These are phyloP conservation scores for Nissolia schottii DNA, from an alignment of 306 rosid species.

Conservation along the genomic window DNA sequence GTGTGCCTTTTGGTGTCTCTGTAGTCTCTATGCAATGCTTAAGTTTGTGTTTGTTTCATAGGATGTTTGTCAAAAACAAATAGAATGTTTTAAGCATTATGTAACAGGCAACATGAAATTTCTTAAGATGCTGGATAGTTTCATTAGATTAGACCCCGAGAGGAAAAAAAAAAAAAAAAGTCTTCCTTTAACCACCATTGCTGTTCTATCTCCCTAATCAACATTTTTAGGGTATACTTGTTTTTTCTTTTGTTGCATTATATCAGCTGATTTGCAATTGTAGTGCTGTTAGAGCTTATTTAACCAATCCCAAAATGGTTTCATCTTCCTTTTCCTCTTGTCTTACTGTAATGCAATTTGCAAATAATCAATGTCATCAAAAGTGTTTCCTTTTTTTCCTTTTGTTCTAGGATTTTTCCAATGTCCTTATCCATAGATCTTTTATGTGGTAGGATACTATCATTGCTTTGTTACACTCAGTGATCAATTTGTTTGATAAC, in stretches of 20 bases:
- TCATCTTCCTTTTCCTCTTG: neutral
- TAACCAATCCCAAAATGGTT: neutral
- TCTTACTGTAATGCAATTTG: neutral
- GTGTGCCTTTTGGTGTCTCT: conserved; percentile 12
- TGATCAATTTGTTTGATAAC: neutral
- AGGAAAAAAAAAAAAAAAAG: neutral
- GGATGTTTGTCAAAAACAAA: neutral
- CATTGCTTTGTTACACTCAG: neutral
- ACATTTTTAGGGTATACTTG: neutral
- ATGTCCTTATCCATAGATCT: neutral
- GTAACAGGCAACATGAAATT: neutral
- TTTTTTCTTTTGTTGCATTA: neutral
- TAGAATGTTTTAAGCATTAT: neutral
- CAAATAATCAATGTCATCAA: neutral
- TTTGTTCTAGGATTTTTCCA: neutral
- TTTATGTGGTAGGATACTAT: neutral
- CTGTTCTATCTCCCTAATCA: neutral
- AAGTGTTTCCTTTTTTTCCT: neutral
- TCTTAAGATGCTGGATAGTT: neutral
- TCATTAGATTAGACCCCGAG: neutral
- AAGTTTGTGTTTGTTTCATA: neutral
- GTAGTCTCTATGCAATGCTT: neutral
- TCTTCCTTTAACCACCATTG: neutral
- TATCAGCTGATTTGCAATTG: neutral
- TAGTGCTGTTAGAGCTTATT: neutral